A percentile compares a stretch with the other conserved stretches of the same genome.
Evolutionary conservation across 2,329 filamentous ascomycete genomes (phyloP).

Genomic region (Hypoxylon sp.): DNA sequence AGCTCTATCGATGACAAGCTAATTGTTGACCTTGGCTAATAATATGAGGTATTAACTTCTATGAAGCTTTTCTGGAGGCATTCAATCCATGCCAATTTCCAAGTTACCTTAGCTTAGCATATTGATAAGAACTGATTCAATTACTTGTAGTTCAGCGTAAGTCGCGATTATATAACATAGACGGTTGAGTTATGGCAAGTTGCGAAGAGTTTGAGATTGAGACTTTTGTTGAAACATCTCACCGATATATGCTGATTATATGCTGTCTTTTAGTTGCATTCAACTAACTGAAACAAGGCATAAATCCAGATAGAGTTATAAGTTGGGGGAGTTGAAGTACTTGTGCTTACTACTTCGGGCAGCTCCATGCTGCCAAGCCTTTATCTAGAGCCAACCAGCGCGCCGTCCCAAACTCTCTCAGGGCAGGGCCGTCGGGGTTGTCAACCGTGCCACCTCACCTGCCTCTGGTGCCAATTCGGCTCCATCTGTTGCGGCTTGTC

Average conservation of each 20-base stretch:
- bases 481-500: constrained; percentile 26
- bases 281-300: not conserved
- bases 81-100: not conserved
- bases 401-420: constrained; percentile 3
- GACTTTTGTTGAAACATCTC: constrained; percentile 11
- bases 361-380: constrained; percentile 11
- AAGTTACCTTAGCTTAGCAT: not conserved
- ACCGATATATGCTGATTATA: not conserved
- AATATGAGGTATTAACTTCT: not conserved
- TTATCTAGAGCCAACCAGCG: constrained; percentile 14
- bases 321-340: constrained; percentile 7
- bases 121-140: not conserved
- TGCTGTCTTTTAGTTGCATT: not conserved
- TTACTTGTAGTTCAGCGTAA: not conserved
- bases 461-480: constrained; percentile 22
- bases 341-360: constrained; percentile 20
- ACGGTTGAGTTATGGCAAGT: not conserved
- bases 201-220: not conserved
- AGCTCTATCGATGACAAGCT: too few species aligned
- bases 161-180: not conserved
- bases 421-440: not conserved
- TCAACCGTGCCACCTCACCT: constrained; percentile 1
- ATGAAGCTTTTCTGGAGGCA: not conserved
- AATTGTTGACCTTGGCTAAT: not conserved
- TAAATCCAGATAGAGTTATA: constrained; percentile 1